Conservation (phyloP, 768 basidiomycete species). For the Russula ochroleuca region DNA sequence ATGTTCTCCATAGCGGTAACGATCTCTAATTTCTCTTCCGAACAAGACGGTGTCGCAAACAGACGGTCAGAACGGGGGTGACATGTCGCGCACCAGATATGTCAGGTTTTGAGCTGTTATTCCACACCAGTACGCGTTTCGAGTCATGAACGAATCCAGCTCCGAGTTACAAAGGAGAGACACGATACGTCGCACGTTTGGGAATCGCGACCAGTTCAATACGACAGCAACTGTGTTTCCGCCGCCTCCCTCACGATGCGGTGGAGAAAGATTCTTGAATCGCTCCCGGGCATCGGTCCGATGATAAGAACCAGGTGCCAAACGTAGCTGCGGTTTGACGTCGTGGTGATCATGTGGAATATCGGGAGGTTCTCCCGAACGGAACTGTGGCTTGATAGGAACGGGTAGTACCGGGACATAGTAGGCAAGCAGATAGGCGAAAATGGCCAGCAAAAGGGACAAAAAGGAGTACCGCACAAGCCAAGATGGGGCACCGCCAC, state of each 20-base stretch:
- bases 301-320: conserved; percentile 15
- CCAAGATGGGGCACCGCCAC: background rate
- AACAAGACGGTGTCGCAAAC: conserved; percentile 45
- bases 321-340: background rate
- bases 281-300: background rate
- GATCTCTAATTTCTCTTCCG: conserved; percentile 44
- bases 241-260: background rate
- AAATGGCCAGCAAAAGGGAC: background rate
- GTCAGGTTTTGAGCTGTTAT: conserved; percentile 50
- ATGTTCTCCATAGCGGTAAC: conserved; percentile 54
- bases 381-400: background rate
- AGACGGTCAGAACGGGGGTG: background rate
- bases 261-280: background rate
- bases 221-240: conserved; percentile 42
- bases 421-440: background rate
- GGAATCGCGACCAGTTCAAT: conserved; percentile 63
- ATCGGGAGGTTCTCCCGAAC: background rate
- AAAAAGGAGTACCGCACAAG: background rate
- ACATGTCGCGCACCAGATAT: conserved; percentile 39
- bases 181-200: conserved; percentile 55
- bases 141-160: conserved; percentile 45
- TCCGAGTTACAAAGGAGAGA: conserved; percentile 47
- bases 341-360: background rate
- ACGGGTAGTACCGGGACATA: background rate
- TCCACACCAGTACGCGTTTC: conserved; percentile 56